Base-by-base conservation (phyloP, 2,329 filamentous ascomycete genomes). In the Thermomyces lanuginosus region DNA sequence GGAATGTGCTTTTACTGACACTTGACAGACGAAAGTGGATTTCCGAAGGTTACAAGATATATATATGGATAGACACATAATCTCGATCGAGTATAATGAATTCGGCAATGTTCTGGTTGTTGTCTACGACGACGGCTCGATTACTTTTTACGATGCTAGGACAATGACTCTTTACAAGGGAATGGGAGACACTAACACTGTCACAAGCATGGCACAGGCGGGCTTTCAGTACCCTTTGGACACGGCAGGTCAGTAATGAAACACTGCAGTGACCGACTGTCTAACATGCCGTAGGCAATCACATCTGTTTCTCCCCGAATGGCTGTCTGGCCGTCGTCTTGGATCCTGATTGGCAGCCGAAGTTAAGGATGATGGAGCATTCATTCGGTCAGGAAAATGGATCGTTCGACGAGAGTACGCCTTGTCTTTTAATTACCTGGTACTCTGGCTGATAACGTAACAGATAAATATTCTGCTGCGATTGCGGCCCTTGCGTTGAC, bases 81-180 rank as follows among this genome's bases (percentile, higher is more conserved):
- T 92, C 20, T 68, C 69, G 0, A 58, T 89, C 16, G 67, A 76
- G 24, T 58, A 71, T 2, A 61, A 78, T 10, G 76, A 77, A 39
- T 71, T 76, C 33, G 76, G 78, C 25, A 81, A 72, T 32, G 63
- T 77, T 2, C 36, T 92, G 2, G 72, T 76, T 16, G 61, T 92
- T 32, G 66, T 67, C 14, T 80, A 80, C 40, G 78, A 78, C 34
- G 83, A 92, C 45, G 80, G 84, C 7, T 76, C 72, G 0, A 61
- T 91, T 3, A 75, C 89, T 39, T 80, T 86, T 49, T 71, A 80
- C 30, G 78, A 91, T 43, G 69, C 82, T 7, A 63, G 67, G 24
- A 78, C 70, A 0, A 76, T 92, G 66, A 63, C 70, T 4, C 64
- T 74, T 28, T 58, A 84, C 1, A 72, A 69, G 35, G 64, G 67